Evolutionary conservation across 2,329 filamentous ascomycete species (phyloP).

Genomic region (Colletotrichum lentis): DNA sequence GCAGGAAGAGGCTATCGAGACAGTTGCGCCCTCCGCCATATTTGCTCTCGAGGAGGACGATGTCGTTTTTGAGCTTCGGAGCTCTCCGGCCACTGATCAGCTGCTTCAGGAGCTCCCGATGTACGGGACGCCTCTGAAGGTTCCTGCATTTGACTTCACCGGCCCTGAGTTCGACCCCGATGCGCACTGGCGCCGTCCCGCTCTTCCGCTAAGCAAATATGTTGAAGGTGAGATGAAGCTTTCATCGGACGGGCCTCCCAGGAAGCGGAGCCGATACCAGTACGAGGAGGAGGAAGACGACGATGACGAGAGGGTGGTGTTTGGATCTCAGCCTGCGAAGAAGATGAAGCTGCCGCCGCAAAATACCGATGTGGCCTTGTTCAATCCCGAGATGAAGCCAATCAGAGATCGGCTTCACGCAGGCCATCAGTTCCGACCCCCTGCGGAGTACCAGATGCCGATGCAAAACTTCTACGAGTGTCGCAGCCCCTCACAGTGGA

Average conservation of each 20-base stretch:
- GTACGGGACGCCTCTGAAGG: slow-evolving; percentile 71
- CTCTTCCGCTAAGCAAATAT: slow-evolving; percentile 86
- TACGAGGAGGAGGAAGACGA: slow-evolving; percentile 79
- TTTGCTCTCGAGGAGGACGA: slow-evolving; percentile 85
- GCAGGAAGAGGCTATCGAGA: slow-evolving; percentile 54
- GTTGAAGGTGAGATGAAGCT: slow-evolving; percentile 82
- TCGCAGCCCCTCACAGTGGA: slow-evolving; percentile 89
- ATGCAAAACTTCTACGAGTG: slow-evolving; percentile 89
- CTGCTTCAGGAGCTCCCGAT: slow-evolving; percentile 83
- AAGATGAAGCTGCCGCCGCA: slow-evolving; percentile 67
- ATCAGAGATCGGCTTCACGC: slow-evolving; percentile 91
- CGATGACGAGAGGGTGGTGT: slow-evolving; percentile 54
- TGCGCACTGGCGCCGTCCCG: slow-evolving; percentile 76
- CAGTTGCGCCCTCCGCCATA: slow-evolving; percentile 76
- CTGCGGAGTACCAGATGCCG: slow-evolving; percentile 91
- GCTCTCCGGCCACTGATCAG: slow-evolving; percentile 77
- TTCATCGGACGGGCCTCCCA: slow-evolving; percentile 68
- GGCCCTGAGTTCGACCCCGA: slow-evolving; percentile 71
- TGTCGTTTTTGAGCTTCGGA: slow-evolving; percentile 79
- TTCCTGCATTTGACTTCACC: slow-evolving; percentile 65
- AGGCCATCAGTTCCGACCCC: slow-evolving; percentile 90
- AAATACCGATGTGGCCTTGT: slow-evolving; percentile 82
- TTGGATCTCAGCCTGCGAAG: slow-evolving; percentile 44
- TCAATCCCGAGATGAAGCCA: slow-evolving; percentile 86
- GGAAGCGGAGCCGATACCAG: slow-evolving; percentile 83